These are phyloP conservation scores for Diaporthe citriasiana DNA, from an alignment of 2,329 filamentous ascomycete species.

Conservation along the genomic window DNA sequence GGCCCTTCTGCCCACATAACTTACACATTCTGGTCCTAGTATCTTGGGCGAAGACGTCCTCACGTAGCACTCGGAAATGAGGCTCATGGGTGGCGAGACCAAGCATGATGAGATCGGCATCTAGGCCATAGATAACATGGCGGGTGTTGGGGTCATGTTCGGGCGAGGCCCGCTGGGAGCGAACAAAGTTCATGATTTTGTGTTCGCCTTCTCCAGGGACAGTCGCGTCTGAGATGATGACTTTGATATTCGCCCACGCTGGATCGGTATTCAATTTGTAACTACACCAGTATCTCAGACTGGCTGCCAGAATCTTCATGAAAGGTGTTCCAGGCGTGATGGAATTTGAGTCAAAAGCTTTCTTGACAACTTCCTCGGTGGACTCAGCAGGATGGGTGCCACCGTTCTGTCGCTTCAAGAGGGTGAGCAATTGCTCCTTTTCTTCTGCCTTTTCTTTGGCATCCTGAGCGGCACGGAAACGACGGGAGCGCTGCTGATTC, in stretches of 20 bases:
- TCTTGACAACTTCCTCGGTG: constrained; percentile 77
- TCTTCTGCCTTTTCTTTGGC: constrained; percentile 94
- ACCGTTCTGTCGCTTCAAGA: constrained; percentile 84
- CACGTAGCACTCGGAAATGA: constrained; percentile 94
- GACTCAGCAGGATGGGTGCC: constrained; percentile 73
- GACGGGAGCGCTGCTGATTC: constrained; percentile 98
- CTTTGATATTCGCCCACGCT: constrained; percentile 94
- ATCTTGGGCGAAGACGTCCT: constrained; percentile 96
- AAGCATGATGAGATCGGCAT: constrained; percentile 99
- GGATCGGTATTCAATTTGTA: constrained; percentile 99
- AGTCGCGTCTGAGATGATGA: constrained; percentile 98
- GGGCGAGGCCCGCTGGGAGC: constrained; percentile 90
- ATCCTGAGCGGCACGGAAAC: constrained; percentile 94
- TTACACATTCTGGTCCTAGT: constrained; percentile 85
- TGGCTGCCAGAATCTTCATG: constrained; percentile 94
- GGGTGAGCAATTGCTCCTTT: constrained; percentile 87
- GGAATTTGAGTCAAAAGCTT: constrained; percentile 89
- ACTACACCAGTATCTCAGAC: constrained; percentile 94
- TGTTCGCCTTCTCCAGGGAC: constrained; percentile 98
- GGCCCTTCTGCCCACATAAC: constrained; percentile 92
- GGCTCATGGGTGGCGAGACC: constrained; percentile 97
- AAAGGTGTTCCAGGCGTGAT: constrained; percentile 98
- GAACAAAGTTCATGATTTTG: constrained; percentile 99
- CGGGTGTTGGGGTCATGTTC: constrained; percentile 96
- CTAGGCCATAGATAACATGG: constrained; percentile 97